These are phyloP conservation scores for Colletotrichum sp. DNA, from an alignment of 2,329 filamentous ascomycete species.

Conservation along the genomic window DNA sequence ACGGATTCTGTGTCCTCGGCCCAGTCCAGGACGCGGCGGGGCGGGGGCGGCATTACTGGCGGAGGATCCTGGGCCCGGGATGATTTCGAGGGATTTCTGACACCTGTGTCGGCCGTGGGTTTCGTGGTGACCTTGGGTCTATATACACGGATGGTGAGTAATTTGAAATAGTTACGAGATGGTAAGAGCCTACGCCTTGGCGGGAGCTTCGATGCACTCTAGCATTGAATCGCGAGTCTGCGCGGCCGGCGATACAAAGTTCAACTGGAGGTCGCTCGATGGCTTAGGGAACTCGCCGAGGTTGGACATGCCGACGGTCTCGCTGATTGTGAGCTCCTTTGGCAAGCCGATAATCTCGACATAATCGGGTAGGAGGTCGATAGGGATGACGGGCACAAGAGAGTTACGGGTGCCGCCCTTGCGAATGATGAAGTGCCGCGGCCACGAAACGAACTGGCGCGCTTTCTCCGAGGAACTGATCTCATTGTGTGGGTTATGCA, in stretches of 20 bases:
- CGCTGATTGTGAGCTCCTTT: constrained; percentile 39
- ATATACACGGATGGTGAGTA: neutral
- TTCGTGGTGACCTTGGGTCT: neutral
- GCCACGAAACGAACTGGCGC: constrained; percentile 12
- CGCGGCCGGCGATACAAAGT: neutral
- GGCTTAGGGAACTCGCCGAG: constrained; percentile 33
- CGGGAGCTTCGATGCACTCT: neutral
- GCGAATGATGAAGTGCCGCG: constrained; percentile 46
- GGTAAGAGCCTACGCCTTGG: neutral
- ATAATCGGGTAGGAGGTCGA: constrained; percentile 55
- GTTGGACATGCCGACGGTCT: constrained; percentile 42
- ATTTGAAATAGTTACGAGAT: neutral
- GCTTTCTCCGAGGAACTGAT: neutral
- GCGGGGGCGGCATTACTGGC: neutral
- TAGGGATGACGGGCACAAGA: constrained; percentile 58
- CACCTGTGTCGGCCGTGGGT: neutral
- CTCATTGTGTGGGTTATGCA: constrained; percentile 8
- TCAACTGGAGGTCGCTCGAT: constrained; percentile 14
- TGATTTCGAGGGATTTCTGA: neutral
- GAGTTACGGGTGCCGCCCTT: constrained; percentile 26
- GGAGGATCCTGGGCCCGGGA: neutral
- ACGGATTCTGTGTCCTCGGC: constrained; percentile 15
- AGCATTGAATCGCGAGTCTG: neutral
- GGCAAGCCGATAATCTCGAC: constrained; percentile 48
- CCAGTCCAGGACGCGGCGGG: constrained; percentile 8